Conservation (phyloP, 495 filamentous ascomycete genomes). For the Thermochaetoides thermophila region DNA sequence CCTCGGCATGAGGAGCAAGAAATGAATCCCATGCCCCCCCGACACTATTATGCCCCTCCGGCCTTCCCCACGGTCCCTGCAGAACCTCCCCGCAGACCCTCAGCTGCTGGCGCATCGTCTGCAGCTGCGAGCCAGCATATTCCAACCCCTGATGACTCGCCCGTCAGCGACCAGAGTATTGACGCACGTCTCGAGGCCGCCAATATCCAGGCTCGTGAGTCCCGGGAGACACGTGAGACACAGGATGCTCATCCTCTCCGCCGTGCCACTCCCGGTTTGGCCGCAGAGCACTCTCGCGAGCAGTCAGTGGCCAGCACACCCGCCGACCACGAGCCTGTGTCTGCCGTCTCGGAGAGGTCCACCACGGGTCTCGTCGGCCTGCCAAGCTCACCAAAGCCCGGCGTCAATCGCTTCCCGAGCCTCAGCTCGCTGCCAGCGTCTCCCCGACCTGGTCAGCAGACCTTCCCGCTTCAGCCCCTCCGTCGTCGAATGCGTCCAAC, state of each 20-base stretch:
- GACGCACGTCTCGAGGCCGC: slow-evolving; percentile 32
- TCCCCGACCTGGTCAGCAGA: slow-evolving; percentile 25
- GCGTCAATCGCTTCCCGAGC: slow-evolving; percentile 31
- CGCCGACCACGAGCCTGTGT: slow-evolving; percentile 21
- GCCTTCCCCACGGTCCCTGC: slow-evolving; percentile 31
- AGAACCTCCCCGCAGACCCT: slow-evolving; percentile 27
- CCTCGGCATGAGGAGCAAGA: slow-evolving; percentile 32
- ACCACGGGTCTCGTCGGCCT: slow-evolving; percentile 29
- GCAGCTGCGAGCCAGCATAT: slow-evolving; percentile 13
- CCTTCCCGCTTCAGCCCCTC: too few species aligned
- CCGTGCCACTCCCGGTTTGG: slow-evolving; percentile 3
- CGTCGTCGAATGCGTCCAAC: too few species aligned
- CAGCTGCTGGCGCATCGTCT: slow-evolving; percentile 3
- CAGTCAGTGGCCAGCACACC: slow-evolving; percentile 15
- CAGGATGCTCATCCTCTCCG: too few species aligned
- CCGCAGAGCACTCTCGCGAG: slow-evolving; percentile 20
- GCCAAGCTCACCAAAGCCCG: slow-evolving; percentile 32
- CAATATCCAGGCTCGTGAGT: slow-evolving; percentile 6
- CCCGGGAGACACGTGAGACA: slow-evolving; percentile 1
- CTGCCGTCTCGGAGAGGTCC: slow-evolving; percentile 28
- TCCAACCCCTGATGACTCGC: slow-evolving; percentile 35
- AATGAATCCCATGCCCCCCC: slow-evolving; percentile 36
- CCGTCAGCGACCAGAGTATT: slow-evolving; percentile 32
- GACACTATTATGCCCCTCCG: slow-evolving; percentile 34
- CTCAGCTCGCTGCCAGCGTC: slow-evolving; percentile 17